A percentile compares a stretch with the other conserved stretches of the same genome.
phyloP scores from a whole-genome alignment of 768 basidiomycete genomes.

The Phaffia tasmanica region DNA sequence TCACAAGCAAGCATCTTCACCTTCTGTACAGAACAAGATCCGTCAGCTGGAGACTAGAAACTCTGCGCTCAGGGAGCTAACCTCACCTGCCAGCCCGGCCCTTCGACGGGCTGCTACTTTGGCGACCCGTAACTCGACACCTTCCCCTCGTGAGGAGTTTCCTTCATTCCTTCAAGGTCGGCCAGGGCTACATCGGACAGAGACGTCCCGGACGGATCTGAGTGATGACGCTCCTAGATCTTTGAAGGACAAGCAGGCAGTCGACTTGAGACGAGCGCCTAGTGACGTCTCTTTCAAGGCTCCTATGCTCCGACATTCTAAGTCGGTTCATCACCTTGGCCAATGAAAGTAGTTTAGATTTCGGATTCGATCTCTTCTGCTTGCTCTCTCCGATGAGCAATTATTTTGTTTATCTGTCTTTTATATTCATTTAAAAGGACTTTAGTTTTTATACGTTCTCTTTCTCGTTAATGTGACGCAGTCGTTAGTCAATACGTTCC shows the following conservation, averaged over 20 bases:
- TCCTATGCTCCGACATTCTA: slow-evolving; percentile 15
- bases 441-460: no score
- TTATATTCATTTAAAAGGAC: neutral
- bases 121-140: neutral
- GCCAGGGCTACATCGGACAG: no score
- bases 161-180: no score
- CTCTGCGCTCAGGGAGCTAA: neutral
- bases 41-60: slow-evolving; percentile 15
- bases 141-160: neutral
- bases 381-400: neutral
- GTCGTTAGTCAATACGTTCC: no score
- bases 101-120: slow-evolving; percentile 18
- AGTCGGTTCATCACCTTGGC: neutral
- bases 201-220: no score
- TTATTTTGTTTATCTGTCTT: neutral
- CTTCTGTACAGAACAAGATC: slow-evolving; percentile 24
- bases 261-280: slow-evolving; percentile 9
- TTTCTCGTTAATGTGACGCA: neutral
- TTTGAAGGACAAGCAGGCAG: neutral
- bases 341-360: neutral
- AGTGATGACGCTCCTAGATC: neutral
- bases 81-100: neutral
- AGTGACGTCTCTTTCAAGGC: slow-evolving; percentile 24
- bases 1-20: neutral
- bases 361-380: no score